Evolutionary conservation across 371 early-diverging fungal genomes (phyloP), one percentile per base, ranked within the genome.

Genomic region (Apophysomyces trapeziformis): DNA sequence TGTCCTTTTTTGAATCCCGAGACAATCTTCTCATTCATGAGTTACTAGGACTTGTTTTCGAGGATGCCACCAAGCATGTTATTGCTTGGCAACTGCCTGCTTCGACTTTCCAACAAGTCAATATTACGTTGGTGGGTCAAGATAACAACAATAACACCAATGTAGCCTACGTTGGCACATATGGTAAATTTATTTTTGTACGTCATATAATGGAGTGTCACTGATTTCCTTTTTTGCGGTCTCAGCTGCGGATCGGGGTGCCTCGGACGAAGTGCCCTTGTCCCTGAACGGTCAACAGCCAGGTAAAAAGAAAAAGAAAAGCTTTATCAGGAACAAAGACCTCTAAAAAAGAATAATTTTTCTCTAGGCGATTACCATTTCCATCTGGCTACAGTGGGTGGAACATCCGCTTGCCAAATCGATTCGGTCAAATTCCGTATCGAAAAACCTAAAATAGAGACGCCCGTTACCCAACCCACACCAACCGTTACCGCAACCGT

Each of bases 81-180:
- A 64, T 80, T 35, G 70, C 81, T 21, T 80, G 81, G 81, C 58
- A 71, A 59, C 70, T 72, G 35, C 71, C 76, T 12, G 12, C 35
- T 1, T 56, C 63, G 9, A 18, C 54, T 5, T 56, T 80, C 14
- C 66, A 66, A 21, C 61, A 77, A 41, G 70, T 80, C 14, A 75
- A 78, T 54, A 38, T 80, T 45, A 76, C 78, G 6, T 54, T 80
- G 37, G 70, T 72, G 5, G 64, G 66, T 21, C 63, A 68, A 36
- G 54, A 44, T 7, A 61, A 61, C 45, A 61, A 61, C 45, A 50
- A 66, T 45, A 38, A 63, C 41, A 26, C 64, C 12, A 67, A 63
- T 9, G 57, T 41, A 18, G 58, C 46, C 13, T 44, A 66, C 39
- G 57, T 80, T 65, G 78, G 78, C 54, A 61, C 61, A 54, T 77